Percentiles rank a stretch among this genome's conserved stretches.
Evolutionary conservation across 768 basidiomycete species (phyloP).

Genomic region (Rhizopogon rudus): DNA sequence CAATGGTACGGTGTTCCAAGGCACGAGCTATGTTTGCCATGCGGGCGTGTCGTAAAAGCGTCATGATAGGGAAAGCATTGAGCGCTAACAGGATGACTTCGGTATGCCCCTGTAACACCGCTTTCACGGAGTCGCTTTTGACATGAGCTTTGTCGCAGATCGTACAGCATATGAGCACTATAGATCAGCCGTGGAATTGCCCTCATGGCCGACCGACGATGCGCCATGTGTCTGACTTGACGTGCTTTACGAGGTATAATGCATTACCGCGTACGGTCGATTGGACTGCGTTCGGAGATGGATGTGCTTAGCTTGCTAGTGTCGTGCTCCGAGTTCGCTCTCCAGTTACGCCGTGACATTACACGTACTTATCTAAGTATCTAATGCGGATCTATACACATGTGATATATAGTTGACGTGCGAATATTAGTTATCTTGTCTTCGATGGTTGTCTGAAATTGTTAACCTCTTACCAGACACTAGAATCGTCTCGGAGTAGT

Average conservation of each 20-base stretch:
- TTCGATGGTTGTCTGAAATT: no score
- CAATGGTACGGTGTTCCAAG: slow-evolving; percentile 90
- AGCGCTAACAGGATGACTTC: slow-evolving; percentile 72
- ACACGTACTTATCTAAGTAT: neutral
- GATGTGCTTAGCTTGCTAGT: neutral
- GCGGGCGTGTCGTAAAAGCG: slow-evolving; percentile 92
- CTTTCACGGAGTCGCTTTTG: neutral
- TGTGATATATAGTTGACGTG: no score
- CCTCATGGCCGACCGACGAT: slow-evolving; percentile 85
- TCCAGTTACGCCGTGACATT: neutral
- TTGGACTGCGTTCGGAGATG: slow-evolving; percentile 29
- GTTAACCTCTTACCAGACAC: no score
- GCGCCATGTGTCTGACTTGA: slow-evolving; percentile 65
- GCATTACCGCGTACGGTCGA: slow-evolving; percentile 20
- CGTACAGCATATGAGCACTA: slow-evolving; percentile 76
- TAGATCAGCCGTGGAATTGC: slow-evolving; percentile 86
- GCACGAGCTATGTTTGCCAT: slow-evolving; percentile 95
- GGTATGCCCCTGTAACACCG: slow-evolving; percentile 27
- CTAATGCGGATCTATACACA: neutral
- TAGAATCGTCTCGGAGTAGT: no score
- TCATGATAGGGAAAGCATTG: slow-evolving; percentile 91
- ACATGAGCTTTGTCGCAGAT: slow-evolving; percentile 37
- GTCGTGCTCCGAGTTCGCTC: neutral
- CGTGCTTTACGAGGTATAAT: slow-evolving; percentile 15
- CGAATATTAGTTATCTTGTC: no score